phyloP scores from a whole-genome alignment of 2,329 filamentous ascomycete species.

The Cadophora sp. region DNA sequence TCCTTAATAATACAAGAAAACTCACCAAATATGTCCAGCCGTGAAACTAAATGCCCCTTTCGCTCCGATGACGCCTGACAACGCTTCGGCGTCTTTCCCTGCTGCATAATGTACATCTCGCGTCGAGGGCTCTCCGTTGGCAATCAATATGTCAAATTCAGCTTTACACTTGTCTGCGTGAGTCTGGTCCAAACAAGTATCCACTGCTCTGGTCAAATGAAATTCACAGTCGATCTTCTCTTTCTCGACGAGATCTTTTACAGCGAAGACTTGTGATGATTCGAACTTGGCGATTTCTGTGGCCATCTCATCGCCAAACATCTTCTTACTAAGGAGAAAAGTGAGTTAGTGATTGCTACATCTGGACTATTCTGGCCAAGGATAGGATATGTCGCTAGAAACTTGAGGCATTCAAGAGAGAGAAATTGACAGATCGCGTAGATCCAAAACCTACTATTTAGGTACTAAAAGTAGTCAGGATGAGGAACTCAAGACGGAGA shows the following conservation, averaged over 20 bases:
- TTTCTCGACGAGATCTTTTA: slow-evolving; percentile 19
- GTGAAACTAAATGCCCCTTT: slow-evolving; percentile 29
- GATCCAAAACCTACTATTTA: neutral
- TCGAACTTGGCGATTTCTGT: slow-evolving; percentile 18
- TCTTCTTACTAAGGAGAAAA: neutral
- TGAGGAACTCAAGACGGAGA: neutral
- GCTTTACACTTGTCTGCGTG: slow-evolving; percentile 18
- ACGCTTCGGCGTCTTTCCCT: slow-evolving; percentile 16
- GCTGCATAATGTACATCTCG: slow-evolving; percentile 19
- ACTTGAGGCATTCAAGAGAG: neutral
- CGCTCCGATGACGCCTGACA: slow-evolving; percentile 31
- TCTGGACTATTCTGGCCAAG: neutral
- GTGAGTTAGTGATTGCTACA: neutral
- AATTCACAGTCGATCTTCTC: slow-evolving; percentile 25
- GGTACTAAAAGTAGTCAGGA: neutral
- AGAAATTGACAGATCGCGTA: neutral
- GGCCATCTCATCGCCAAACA: slow-evolving; percentile 21
- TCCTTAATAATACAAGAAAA: neutral
- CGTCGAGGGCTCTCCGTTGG: slow-evolving; percentile 16
- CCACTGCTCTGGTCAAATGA: slow-evolving; percentile 21
- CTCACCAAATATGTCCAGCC: slow-evolving; percentile 43
- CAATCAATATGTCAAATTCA: slow-evolving; percentile 19
- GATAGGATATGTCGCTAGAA: neutral
- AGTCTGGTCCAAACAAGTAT: slow-evolving; percentile 17
- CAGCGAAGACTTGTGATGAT: slow-evolving; percentile 19